Conservation (phyloP, 768 basidiomycete species). For the Lepiota brunneoincarnata region DNA sequence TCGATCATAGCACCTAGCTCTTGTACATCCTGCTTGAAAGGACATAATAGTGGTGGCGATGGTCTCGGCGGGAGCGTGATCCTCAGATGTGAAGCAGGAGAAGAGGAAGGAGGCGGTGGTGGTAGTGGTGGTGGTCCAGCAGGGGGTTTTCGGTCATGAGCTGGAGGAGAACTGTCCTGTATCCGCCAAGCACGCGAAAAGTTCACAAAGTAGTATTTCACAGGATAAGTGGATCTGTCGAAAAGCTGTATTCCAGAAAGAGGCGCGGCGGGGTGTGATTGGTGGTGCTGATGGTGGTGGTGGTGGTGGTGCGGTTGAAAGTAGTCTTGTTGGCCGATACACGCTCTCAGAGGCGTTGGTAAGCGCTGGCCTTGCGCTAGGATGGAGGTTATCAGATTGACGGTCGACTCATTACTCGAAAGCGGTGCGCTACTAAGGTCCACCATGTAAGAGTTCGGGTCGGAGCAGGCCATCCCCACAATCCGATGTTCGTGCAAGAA, state of each 20-base stretch:
- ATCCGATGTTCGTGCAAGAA: constrained; percentile 48
- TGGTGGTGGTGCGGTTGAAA: neutral
- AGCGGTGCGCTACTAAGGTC: constrained; percentile 32
- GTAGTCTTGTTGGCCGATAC: neutral
- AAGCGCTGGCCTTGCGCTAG: neutral
- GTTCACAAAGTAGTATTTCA: constrained; percentile 36
- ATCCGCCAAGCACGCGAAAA: constrained; percentile 22
- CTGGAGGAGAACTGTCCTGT: neutral
- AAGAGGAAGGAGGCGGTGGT: constrained; percentile 14
- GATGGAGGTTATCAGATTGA: neutral
- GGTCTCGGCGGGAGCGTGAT: neutral
- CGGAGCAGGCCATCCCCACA: constrained; percentile 31
- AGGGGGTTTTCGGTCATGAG: neutral
- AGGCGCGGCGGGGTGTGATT: neutral
- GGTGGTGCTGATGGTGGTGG: constrained; percentile 13
- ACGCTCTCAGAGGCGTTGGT: neutral
- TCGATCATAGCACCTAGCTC: constrained; percentile 39
- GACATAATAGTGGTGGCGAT: constrained; percentile 3
- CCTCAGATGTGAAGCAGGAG: constrained; percentile 11
- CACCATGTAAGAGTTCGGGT: constrained; percentile 38
- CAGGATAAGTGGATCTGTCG: constrained; percentile 34
- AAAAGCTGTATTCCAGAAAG: constrained; percentile 21
- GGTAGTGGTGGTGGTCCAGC: neutral
- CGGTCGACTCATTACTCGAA: constrained; percentile 4
- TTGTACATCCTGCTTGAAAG: constrained; percentile 36